Conservation (phyloP, 176 grass and related monocot species). For the Hsuehochloa calcarea region DNA sequence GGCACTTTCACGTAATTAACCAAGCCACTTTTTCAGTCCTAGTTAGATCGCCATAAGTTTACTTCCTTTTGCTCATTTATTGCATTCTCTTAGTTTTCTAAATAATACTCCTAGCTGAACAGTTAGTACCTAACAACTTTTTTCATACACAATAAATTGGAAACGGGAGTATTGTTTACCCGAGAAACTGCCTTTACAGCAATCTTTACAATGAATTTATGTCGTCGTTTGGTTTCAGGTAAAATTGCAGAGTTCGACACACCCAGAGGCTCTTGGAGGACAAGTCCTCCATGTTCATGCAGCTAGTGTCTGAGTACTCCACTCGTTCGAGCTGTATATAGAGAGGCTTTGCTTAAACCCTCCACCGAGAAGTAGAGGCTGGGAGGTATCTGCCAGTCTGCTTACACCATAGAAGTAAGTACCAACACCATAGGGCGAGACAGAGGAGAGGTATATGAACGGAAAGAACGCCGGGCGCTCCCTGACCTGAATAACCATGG, state of each 20-base stretch:
- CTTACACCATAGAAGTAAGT: constrained; percentile 32
- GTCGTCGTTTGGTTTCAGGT: constrained; percentile 52
- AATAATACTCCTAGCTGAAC: neutral
- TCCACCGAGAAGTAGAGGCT: constrained; percentile 24
- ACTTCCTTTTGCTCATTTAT: neutral
- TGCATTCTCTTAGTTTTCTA: neutral
- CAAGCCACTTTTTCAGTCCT: neutral
- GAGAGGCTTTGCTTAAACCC: constrained; percentile 52
- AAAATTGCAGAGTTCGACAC: constrained; percentile 85
- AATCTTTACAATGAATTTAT: neutral
- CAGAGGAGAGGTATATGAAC: neutral
- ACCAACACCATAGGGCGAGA: constrained; percentile 33
- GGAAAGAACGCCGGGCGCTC: constrained; percentile 16
- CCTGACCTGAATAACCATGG: constrained; percentile 40
- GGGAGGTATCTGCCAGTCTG: constrained; percentile 42
- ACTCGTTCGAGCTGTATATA: constrained; percentile 72
- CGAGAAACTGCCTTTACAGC: neutral
- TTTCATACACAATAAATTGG: neutral
- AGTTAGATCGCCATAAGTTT: neutral
- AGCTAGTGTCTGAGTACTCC: constrained; percentile 87
- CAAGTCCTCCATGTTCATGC: constrained; percentile 85
- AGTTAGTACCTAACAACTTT: neutral
- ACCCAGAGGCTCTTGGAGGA: constrained; percentile 72
- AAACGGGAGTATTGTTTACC: neutral
- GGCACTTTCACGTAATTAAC: constrained; percentile 8